Evolutionary conservation across 2,329 filamentous ascomycete species (phyloP), one percentile per base, ranked within the genome.

Genomic region (Phialophora tarda): DNA sequence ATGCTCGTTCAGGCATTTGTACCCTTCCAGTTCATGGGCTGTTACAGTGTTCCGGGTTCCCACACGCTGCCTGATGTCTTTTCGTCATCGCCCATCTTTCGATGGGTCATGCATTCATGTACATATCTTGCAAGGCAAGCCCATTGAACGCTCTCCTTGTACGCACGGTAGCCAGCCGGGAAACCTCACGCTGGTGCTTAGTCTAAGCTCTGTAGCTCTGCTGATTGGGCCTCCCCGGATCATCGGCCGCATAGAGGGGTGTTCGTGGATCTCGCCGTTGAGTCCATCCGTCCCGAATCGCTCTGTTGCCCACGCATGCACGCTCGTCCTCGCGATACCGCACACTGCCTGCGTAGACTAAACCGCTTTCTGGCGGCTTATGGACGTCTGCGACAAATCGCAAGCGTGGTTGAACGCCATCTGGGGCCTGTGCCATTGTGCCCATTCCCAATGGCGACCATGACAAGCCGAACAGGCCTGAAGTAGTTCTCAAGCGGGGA

Each of bases 211-310:
- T 14, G 14, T 23, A 4, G 48, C 26, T 14, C 48, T 24, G 48
- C 21, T 53, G 23, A 53, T 53, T 53, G 48, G 21, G 26, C 23
- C 12, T 53, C 48, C 21, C 23, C 38, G 17, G 26, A 53, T 26
- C 14, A 28, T 1, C 23, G 26, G 26, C 48, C 48, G 48, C 48
- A 24, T 28, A 11, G 4, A 2, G 30, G 30, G 7, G 8, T 6
- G 38, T 56, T 44, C 21, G 28, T 61, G 47, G 47, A 60, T 60
- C 60, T 48, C 44, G 55, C 60, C 60, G 60, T 59, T 60, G 55
- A 55, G n/a, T 24, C 38, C 51, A 38, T 21, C 60, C 48, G 64
- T 41, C 51, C 54, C 55, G 48, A 17, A 30, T 63, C 26, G 11
- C 48, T 10, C 8, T 41, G 10, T 54, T 38, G n/a, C 47, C 24